These are phyloP conservation scores for Jaltomata sinuosa DNA, from an alignment of 257 asterid species.

Conservation along the genomic window DNA sequence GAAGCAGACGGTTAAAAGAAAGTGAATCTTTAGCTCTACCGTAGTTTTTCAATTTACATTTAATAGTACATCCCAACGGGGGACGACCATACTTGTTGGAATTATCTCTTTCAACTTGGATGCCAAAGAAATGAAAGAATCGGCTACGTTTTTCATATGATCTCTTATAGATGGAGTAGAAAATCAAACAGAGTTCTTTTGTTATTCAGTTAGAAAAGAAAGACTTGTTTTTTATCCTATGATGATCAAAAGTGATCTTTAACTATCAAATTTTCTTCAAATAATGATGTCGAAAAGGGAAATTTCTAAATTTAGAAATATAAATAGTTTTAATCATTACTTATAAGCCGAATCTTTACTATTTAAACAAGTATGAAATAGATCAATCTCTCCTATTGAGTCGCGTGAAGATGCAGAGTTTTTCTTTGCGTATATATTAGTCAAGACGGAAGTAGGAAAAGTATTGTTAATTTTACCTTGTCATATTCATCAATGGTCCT, in stretches of 20 bases:
- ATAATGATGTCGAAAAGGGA: background rate
- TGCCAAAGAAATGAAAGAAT: no score
- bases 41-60: no score
- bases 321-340: no score
- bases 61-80: background rate
- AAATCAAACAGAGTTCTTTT: background rate
- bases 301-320: background rate
- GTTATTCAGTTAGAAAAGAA: background rate
- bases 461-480: slow-evolving; percentile 10
- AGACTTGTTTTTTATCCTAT: background rate
- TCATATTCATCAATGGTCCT: slow-evolving; percentile 17
- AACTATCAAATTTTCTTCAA: background rate
- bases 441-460: background rate
- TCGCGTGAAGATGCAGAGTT: background rate
- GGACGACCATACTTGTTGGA: background rate
- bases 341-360: background rate
- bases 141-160: background rate
- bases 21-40: background rate
- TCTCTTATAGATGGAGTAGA: background rate
- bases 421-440: background rate
- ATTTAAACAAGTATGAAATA: background rate
- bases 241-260: background rate
- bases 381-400: background rate
- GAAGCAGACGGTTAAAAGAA: background rate
- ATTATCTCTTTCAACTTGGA: background rate